Evolutionary conservation across 108 stramenopile genomes (phyloP).

Genomic region (Pseudonitzschia multiseries): DNA sequence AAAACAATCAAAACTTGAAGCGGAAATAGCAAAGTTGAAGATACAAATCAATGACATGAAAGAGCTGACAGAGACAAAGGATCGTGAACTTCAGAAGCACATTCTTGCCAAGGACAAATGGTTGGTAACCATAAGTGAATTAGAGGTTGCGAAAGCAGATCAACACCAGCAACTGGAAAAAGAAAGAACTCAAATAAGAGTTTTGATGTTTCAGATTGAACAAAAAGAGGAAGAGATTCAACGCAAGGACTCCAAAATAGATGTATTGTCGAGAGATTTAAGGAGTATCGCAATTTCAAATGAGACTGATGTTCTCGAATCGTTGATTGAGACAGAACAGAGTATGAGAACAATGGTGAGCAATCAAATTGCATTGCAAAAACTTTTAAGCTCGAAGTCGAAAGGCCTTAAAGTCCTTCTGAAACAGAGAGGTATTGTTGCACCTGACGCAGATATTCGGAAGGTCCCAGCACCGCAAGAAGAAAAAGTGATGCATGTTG

Average conservation of each 20-base stretch:
- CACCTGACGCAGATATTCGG: neutral
- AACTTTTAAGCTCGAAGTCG: conserved; percentile 21
- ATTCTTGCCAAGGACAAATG: conserved; percentile 4
- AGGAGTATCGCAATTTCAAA: conserved; percentile 14
- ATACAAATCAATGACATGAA: conserved; percentile 31
- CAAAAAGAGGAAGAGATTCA: conserved; percentile 32
- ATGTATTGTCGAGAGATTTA: conserved; percentile 31
- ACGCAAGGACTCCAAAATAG: conserved; percentile 10
- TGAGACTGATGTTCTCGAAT: conserved; percentile 27
- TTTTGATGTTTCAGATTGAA: conserved; percentile 12
- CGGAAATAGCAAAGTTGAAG: conserved; percentile 17
- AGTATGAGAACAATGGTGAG: conserved; percentile 34
- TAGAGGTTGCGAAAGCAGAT: neutral
- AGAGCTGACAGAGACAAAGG: neutral
- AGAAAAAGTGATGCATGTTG: conserved; percentile 5
- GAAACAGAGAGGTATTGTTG: conserved; percentile 11
- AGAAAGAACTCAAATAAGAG: conserved; percentile 31
- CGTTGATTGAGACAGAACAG: conserved; percentile 22
- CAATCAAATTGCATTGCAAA: conserved; percentile 30
- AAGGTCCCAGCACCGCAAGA: neutral
- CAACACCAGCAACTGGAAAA: conserved; percentile 35
- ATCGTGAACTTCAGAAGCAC: conserved; percentile 13
- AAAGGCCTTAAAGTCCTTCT: conserved; percentile 11
- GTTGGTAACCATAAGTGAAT: conserved; percentile 3
- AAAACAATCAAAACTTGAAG: conserved; percentile 21